Conservation (phyloP, 140 eudicot genomes). For the Bidens hawaiensis region DNA sequence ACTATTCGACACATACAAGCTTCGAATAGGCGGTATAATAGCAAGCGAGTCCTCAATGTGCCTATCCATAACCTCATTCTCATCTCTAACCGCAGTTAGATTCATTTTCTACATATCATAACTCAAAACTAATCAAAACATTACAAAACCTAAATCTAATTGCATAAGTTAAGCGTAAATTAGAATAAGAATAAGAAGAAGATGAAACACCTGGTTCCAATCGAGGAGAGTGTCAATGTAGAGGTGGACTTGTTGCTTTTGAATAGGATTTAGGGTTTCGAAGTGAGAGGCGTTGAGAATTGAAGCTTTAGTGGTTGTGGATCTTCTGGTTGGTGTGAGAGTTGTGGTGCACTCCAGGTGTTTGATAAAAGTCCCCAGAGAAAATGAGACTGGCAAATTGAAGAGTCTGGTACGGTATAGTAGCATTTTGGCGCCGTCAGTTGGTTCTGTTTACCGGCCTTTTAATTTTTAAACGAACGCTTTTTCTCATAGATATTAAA, state of each 20-base stretch:
- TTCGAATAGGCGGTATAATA: constrained; percentile 56
- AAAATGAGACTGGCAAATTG: constrained; percentile 17
- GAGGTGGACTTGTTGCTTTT: constrained; percentile 54
- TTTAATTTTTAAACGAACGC: too few species aligned
- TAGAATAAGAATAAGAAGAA: background rate
- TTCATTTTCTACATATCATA: constrained; percentile 69
- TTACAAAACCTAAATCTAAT: background rate
- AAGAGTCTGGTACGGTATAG: constrained; percentile 17
- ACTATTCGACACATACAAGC: constrained; percentile 45
- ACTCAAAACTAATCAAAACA: background rate
- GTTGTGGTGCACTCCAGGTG: constrained; percentile 43
- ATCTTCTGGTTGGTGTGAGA: constrained; percentile 29
- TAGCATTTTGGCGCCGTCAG: constrained; percentile 50
- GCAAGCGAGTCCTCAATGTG: constrained; percentile 89
- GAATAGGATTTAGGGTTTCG: constrained; percentile 53
- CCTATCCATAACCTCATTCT: constrained; percentile 76
- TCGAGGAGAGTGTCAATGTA: constrained; percentile 68
- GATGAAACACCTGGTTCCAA: constrained; percentile 75
- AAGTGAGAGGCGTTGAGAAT: constrained; percentile 37
- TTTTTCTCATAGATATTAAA: too few species aligned
- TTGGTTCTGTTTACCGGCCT: background rate
- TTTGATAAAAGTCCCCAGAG: constrained; percentile 62
- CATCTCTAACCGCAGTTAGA: constrained; percentile 82
- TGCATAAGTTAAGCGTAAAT: background rate
- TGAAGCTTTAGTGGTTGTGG: constrained; percentile 25